A percentile compares a stretch with the other conserved stretches of the same genome.
Conservation (phyloP, 805 yeast species). For the Lipomyces anomalus region DNA sequence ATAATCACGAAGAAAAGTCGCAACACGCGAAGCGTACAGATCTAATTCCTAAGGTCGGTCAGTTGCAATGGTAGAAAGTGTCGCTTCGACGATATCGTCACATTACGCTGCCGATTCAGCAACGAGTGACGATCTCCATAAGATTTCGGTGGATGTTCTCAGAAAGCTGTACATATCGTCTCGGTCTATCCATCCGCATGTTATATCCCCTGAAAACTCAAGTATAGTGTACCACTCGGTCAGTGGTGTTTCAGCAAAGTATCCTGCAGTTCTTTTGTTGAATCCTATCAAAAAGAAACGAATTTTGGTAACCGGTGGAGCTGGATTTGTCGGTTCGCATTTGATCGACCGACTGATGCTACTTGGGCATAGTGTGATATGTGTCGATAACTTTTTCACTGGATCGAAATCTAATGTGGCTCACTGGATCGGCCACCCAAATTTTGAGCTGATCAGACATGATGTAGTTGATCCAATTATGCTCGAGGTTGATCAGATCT, state of each 20-base stretch:
- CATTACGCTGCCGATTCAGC: too few relatives aligned
- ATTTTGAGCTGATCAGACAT: conserved; percentile 29
- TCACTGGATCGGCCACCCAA: conserved; percentile 31
- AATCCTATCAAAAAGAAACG: conserved; percentile 29
- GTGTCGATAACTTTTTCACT: conserved; percentile 29
- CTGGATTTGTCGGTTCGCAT: conserved; percentile 31
- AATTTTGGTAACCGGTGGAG: conserved; percentile 29
- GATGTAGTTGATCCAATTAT: conserved; percentile 29
- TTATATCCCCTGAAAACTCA: conserved; percentile 10
- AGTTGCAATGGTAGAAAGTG: too few relatives aligned
- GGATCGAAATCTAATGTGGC: conserved; percentile 27
- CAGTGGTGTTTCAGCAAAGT: conserved; percentile 15
- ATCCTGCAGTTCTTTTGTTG: conserved; percentile 25
- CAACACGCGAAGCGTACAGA: too few relatives aligned
- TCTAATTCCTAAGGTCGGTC: too few relatives aligned
- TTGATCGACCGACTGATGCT: conserved; percentile 29
- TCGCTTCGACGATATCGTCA: too few relatives aligned
- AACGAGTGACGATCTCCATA: too few relatives aligned
- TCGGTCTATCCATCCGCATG: conserved; percentile 18
- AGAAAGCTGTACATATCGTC: conserved; percentile 19
- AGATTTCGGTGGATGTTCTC: too few relatives aligned
- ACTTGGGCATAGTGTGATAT: conserved; percentile 28
- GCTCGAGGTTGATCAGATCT: conserved; percentile 29
- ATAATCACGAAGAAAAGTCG: too few relatives aligned
- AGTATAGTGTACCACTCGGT: conserved; percentile 18